Conservation (phyloP, 164 flowering plant genomes). For the Umbellularia californica region DNA sequence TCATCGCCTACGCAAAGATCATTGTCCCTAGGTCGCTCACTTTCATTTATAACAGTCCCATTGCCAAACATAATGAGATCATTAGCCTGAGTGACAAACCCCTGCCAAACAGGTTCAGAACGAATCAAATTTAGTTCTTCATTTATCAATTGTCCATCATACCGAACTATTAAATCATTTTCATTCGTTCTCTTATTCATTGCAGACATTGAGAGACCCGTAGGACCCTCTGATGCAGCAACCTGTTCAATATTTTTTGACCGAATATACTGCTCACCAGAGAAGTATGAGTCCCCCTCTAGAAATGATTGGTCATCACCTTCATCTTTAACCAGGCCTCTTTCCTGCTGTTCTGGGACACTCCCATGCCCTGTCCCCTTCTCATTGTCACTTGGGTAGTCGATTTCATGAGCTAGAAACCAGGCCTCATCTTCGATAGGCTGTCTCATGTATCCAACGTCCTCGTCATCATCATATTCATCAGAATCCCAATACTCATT, state of each 20-base stretch:
- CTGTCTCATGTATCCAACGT: slow-evolving; percentile 95
- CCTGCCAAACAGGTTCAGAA: slow-evolving; percentile 96
- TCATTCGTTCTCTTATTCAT: slow-evolving; percentile 52
- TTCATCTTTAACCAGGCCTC: slow-evolving; percentile 60
- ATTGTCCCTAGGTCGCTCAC: slow-evolving; percentile 52
- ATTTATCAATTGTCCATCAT: slow-evolving; percentile 92
- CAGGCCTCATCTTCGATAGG: slow-evolving; percentile 98
- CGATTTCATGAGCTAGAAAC: slow-evolving; percentile 99
- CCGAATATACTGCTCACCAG: slow-evolving; percentile 48
- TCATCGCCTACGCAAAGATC: slow-evolving; percentile 72
- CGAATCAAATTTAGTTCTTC: slow-evolving; percentile 84
- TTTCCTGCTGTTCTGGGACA: slow-evolving; percentile 74
- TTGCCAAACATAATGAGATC: slow-evolving; percentile 69
- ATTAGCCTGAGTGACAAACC: slow-evolving; percentile 85
- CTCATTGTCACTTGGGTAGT: slow-evolving; percentile 97
- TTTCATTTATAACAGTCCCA: slow-evolving; percentile 48
- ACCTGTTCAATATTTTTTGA: slow-evolving; percentile 25
- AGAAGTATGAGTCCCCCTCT: slow-evolving; percentile 92
- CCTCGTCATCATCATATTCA: slow-evolving; percentile 96
- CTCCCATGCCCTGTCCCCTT: slow-evolving; percentile 86
- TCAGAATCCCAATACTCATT: slow-evolving; percentile 99
- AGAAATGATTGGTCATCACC: slow-evolving; percentile 95
- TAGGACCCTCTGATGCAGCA: slow-evolving; percentile 49
- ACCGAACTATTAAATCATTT: slow-evolving; percentile 67
- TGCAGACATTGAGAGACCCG: slow-evolving; percentile 53